These are phyloP conservation scores for Leishmania arabica DNA, from an alignment of 208 protist genomes.

Conservation along the genomic window DNA sequence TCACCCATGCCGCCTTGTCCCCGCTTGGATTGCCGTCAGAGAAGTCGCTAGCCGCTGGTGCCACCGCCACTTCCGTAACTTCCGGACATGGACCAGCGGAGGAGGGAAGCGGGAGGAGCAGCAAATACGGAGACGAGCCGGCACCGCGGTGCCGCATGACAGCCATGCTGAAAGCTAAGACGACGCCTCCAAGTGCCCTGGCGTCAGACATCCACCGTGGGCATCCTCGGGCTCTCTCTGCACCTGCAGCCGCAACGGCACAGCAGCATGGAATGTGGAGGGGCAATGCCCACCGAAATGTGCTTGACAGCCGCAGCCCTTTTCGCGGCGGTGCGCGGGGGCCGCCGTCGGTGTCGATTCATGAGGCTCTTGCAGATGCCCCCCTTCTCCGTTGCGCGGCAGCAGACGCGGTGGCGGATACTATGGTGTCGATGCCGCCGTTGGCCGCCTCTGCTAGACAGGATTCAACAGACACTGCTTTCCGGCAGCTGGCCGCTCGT, in stretches of 20 bases:
- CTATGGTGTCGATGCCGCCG: too few relatives aligned
- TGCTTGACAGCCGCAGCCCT: background rate
- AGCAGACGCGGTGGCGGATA: background rate
- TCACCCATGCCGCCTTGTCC: conserved; percentile 10
- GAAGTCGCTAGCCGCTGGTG: conserved; percentile 3
- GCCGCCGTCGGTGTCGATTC: background rate
- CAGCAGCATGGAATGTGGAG: background rate
- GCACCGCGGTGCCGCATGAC: background rate
- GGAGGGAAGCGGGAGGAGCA: background rate
- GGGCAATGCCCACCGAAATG: background rate
- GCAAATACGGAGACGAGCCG: background rate
- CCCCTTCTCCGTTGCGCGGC: background rate
- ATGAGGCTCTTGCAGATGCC: background rate
- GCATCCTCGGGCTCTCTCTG: background rate
- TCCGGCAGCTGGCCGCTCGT: background rate
- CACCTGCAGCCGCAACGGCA: background rate
- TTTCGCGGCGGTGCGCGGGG: background rate
- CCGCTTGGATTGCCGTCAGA: conserved; percentile 11
- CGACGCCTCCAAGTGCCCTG: background rate
- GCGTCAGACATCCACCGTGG: background rate
- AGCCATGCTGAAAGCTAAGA: background rate
- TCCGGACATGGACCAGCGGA: background rate
- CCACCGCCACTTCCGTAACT: background rate
- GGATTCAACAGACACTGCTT: background rate
- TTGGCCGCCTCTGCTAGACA: background rate